Conservation (phyloP, 176 grass and related monocot genomes). For the Calamus simplicifolius region DNA sequence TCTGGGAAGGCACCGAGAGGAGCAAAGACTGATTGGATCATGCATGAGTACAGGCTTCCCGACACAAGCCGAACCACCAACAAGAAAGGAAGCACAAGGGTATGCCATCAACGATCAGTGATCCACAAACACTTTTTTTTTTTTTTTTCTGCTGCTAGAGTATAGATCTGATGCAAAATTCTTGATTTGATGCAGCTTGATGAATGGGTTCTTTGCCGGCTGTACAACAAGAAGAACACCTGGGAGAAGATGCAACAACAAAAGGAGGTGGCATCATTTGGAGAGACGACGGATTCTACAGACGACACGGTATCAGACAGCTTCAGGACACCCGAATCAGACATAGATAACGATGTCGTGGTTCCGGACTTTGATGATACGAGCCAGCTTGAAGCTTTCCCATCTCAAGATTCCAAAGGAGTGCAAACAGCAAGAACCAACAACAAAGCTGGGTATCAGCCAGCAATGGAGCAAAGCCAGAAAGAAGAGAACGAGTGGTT, state of each 20-base stretch:
- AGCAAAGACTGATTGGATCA: conserved; percentile 75
- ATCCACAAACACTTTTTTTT: neutral
- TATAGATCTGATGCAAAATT: neutral
- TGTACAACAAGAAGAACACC: conserved; percentile 87
- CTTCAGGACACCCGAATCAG: conserved; percentile 52
- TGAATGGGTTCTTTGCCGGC: conserved; percentile 63
- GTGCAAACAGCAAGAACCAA: neutral
- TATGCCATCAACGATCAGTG: neutral
- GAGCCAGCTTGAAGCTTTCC: conserved; percentile 10
- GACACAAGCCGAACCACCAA: conserved; percentile 28
- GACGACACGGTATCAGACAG: conserved; percentile 44
- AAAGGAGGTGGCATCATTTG: conserved; percentile 11
- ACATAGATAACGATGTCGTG: conserved; percentile 35
- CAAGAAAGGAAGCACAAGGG: conserved; percentile 53
- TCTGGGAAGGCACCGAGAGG: conserved; percentile 60
- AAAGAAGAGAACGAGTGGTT: conserved; percentile 66
- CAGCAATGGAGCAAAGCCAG: neutral
- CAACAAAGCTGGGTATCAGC: neutral
- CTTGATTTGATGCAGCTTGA: conserved; percentile 29
- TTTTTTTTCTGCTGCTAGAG: neutral
- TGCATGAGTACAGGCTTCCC: conserved; percentile 74
- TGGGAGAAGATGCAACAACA: conserved; percentile 54
- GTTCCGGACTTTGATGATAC: conserved; percentile 17
- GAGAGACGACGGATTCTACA: conserved; percentile 24
- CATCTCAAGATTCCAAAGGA: neutral